Percentiles rank a stretch among this genome's conserved stretches.
Evolutionary conservation across 306 rosid species (phyloP).

Genomic region (Vicia faba): DNA sequence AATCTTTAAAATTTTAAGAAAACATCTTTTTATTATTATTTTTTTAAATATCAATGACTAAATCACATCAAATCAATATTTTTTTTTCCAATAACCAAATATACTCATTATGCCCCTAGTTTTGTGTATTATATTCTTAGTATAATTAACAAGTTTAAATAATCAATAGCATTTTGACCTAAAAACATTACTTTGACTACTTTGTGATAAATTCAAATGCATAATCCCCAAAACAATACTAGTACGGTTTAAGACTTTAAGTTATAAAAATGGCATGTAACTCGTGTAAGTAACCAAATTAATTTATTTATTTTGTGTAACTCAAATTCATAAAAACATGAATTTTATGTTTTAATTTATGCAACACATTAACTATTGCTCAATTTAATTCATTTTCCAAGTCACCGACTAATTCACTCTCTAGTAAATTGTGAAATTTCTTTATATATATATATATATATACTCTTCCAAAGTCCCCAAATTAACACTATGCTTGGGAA

Average conservation of each 20-base stretch:
- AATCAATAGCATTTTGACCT: not conserved
- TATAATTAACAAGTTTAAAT: not conserved
- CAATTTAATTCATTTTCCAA: conserved; percentile 23
- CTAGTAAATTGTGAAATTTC: conserved; percentile 18
- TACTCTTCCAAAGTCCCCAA: not conserved
- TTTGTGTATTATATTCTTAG: not conserved
- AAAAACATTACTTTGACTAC: not conserved
- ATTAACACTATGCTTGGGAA: not conserved
- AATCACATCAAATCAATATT: no score
- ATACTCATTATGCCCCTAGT: not conserved
- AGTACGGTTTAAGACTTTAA: no score
- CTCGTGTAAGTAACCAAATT: not conserved
- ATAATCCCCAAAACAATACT: not conserved
- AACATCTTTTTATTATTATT: no score
- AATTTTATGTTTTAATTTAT: conserved; percentile 6
- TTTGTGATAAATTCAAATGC: not conserved
- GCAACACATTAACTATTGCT: not conserved
- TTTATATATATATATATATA: not conserved
- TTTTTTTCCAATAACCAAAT: no score
- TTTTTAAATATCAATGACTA: no score
- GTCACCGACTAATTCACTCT: not conserved
- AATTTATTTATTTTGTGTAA: not conserved
- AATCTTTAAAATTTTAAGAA: no score
- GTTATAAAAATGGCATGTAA: not conserved
- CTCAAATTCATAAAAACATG: no score